Conservation (phyloP, 2,329 filamentous ascomycete species). For the Alternaria brassicae region DNA sequence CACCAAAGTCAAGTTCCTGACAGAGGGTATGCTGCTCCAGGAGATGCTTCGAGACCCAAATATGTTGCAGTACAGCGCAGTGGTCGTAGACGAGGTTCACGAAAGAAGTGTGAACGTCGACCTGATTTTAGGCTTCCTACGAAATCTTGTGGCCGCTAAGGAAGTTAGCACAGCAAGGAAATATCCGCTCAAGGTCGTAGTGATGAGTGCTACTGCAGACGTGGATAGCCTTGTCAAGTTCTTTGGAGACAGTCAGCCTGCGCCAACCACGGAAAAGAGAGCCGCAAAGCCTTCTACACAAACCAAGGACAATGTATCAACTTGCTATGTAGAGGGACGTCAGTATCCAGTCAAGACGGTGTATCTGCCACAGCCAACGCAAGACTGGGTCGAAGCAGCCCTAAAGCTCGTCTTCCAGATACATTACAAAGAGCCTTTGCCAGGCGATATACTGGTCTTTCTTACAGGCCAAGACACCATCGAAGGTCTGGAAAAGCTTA, state of each 20-base stretch:
- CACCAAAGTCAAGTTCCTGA: conserved; percentile 91
- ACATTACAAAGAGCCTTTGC: conserved; percentile 86
- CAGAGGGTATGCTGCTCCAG: conserved; percentile 94
- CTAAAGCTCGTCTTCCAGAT: conserved; percentile 85
- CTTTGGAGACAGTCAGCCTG: conserved; percentile 60
- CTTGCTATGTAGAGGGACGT: conserved; percentile 79
- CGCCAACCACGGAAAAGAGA: conserved; percentile 17
- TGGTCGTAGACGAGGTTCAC: conserved; percentile 96
- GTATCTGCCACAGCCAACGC: conserved; percentile 75
- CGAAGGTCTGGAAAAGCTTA: conserved; percentile 77
- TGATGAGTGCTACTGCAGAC: conserved; percentile 98
- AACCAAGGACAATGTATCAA: conserved; percentile 43
- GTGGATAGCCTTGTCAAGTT: conserved; percentile 79
- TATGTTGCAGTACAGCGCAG: conserved; percentile 83
- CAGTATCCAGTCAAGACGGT: conserved; percentile 83
- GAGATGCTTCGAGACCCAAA: conserved; percentile 87
- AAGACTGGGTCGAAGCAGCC: conserved; percentile 82
- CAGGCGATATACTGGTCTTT: conserved; percentile 92
- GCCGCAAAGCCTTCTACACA: conserved; percentile 9
- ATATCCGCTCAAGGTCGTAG: conserved; percentile 78
- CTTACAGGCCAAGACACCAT: conserved; percentile 93
- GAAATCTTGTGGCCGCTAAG: conserved; percentile 71
- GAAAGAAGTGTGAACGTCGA: conserved; percentile 96
- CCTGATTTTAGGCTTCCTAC: conserved; percentile 85
- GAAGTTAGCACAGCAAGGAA: conserved; percentile 69